Percentiles rank a stretch among this genome's conserved stretches.
Evolutionary conservation across 2,329 filamentous ascomycete species (phyloP).

Genomic region (Colletotrichum phormii): DNA sequence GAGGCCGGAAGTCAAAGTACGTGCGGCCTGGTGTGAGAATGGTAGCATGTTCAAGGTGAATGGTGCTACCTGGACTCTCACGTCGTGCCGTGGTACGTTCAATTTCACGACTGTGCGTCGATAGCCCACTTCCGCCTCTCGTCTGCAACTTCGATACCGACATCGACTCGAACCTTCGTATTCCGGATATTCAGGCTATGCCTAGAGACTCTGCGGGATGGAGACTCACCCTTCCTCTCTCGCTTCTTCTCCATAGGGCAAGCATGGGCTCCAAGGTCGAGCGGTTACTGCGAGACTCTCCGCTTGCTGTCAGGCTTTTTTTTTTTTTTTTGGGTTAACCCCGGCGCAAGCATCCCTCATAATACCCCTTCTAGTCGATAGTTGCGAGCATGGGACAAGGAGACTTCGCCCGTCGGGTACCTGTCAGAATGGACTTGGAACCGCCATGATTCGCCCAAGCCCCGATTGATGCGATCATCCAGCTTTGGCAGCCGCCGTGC

Average conservation of each 20-base stretch:
- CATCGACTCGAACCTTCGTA: conserved; percentile 21
- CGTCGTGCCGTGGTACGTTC: neutral
- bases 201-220: conserved; percentile 17
- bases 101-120: conserved; percentile 3
- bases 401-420: conserved; percentile 7
- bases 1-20: neutral
- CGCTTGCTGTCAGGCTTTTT: conserved; percentile 18
- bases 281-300: conserved; percentile 6
- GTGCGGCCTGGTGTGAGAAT: neutral
- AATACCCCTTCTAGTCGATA: conserved; percentile 13
- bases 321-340: neutral
- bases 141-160: neutral
- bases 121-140: conserved; percentile 5
- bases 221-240: conserved; percentile 18
- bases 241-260: conserved; percentile 17
- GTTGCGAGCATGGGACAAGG: conserved; percentile 22
- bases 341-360: neutral
- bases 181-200: conserved; percentile 10
- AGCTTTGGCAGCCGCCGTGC: conserved; percentile 30
- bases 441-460: conserved; percentile 25
- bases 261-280: conserved; percentile 15
- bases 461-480: conserved; percentile 32
- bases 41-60: neutral
- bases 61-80: neutral
- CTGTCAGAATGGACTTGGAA: conserved; percentile 26